Percentiles rank a stretch among this genome's conserved stretches.
These are phyloP conservation scores for Vitis rupestris DNA, from an alignment of 164 flowering plant species.

Conservation along the genomic window DNA sequence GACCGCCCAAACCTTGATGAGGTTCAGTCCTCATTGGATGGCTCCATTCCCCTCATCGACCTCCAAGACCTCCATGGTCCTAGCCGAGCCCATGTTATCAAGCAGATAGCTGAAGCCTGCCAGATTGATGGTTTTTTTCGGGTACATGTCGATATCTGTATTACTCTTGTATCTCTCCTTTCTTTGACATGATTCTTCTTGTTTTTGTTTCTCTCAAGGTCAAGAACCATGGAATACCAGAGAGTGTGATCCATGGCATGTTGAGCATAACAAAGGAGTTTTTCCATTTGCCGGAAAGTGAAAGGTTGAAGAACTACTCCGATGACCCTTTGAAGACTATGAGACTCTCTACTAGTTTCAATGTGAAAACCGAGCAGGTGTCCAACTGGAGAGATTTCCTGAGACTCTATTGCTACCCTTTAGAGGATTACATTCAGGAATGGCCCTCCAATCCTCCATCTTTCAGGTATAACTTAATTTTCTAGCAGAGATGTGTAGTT, in stretches of 20 bases:
- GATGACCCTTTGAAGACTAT: conserved; percentile 48
- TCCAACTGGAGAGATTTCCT: conserved; percentile 68
- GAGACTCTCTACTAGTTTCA: conserved; percentile 66
- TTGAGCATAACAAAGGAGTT: conserved; percentile 41
- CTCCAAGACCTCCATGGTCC: conserved; percentile 35
- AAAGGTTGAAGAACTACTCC: conserved; percentile 57
- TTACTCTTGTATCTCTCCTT: too few relatives aligned
- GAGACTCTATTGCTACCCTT: conserved; percentile 66
- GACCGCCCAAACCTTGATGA: conserved; percentile 50
- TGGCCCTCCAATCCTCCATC: conserved; percentile 66
- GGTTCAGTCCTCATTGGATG: conserved; percentile 14
- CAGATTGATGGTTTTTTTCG: conserved; percentile 47
- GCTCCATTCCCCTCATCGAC: conserved; percentile 48
- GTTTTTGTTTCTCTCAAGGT: conserved; percentile 29
- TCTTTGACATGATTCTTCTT: too few relatives aligned
- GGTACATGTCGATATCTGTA: too few relatives aligned
- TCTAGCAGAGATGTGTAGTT: too few relatives aligned
- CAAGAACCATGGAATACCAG: conserved; percentile 61
- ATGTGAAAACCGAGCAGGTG: conserved; percentile 53
- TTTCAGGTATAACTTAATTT: conserved; percentile 34
- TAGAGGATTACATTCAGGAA: conserved; percentile 40
- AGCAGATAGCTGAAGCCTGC: conserved; percentile 46
- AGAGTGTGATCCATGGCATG: conserved; percentile 34
- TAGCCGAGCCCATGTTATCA: conserved; percentile 25
- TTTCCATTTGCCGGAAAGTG: conserved; percentile 51